These are phyloP conservation scores for Flaveria ramosissima DNA, from an alignment of 129 eudicot species.

Conservation along the genomic window DNA sequence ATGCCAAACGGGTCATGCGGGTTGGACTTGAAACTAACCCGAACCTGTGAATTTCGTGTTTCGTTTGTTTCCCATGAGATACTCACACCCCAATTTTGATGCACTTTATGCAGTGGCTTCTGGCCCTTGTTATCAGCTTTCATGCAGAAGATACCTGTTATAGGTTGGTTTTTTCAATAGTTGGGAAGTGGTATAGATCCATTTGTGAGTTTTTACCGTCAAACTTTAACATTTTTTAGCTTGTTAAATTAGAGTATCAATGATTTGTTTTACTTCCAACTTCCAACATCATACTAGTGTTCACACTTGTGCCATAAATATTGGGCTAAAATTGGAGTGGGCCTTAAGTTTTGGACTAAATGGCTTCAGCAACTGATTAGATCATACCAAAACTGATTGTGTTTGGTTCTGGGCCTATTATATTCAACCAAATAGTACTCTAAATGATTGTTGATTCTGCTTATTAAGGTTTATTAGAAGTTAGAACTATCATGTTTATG, in stretches of 20 bases:
- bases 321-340: constrained; percentile 21
- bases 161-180: constrained; percentile 55
- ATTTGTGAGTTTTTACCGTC: neutral
- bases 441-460: neutral
- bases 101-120: constrained; percentile 48
- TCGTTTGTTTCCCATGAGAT: too few relatives aligned
- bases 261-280: constrained; percentile 3
- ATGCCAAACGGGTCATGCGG: too few relatives aligned
- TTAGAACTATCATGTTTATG: neutral
- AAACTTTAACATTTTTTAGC: constrained; percentile 8
- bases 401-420: neutral
- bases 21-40: too few relatives aligned
- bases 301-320: neutral
- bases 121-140: constrained; percentile 57
- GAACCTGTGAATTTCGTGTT: too few relatives aligned
- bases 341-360: constrained; percentile 13
- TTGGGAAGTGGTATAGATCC: neutral
- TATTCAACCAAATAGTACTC: neutral
- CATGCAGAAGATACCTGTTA: constrained; percentile 49
- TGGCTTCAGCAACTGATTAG: neutral
- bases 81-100: neutral
- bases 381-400: neutral
- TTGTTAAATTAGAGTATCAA: constrained; percentile 12
- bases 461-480: neutral
- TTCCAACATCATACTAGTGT: neutral